Evolutionary conservation across 495 filamentous ascomycete genomes (phyloP).

Genomic region (Aspergillus bertholletiae): DNA sequence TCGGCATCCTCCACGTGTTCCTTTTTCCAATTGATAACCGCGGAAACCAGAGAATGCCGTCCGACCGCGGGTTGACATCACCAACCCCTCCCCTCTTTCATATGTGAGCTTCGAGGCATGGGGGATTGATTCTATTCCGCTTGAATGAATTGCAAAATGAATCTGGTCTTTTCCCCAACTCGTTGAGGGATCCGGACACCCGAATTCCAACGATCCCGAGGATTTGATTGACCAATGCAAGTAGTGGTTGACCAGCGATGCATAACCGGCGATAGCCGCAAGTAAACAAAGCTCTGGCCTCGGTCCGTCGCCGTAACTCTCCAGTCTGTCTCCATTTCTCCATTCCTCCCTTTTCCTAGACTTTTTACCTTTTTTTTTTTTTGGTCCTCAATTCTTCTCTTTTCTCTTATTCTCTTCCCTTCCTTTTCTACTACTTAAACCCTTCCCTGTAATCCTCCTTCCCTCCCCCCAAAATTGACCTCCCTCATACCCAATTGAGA

Average conservation of each 20-base stretch:
- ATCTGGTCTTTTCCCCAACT: not conserved
- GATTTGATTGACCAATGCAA: not conserved
- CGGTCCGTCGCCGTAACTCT: constrained; percentile 18
- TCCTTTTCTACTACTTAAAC: constrained; percentile 11
- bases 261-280: constrained; percentile 16
- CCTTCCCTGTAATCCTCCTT: not conserved
- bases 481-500: constrained; percentile 11
- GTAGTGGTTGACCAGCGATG: not conserved
- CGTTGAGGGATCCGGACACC: not conserved
- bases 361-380: not conserved
- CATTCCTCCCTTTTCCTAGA: constrained; percentile 8
- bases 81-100: no score
- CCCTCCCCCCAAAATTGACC: no score
- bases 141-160: no score
- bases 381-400: not conserved
- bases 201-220: not conserved
- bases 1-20: not conserved
- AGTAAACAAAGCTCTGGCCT: constrained; percentile 14
- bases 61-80: not conserved
- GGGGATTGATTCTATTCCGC: no score
- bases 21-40: not conserved
- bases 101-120: no score
- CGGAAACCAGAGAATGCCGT: not conserved
- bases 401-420: constrained; percentile 3
- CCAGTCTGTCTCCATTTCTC: constrained; percentile 1